phyloP scores from a whole-genome alignment of 2,329 filamentous ascomycete genomes.

The Epicoccum nigrum region DNA sequence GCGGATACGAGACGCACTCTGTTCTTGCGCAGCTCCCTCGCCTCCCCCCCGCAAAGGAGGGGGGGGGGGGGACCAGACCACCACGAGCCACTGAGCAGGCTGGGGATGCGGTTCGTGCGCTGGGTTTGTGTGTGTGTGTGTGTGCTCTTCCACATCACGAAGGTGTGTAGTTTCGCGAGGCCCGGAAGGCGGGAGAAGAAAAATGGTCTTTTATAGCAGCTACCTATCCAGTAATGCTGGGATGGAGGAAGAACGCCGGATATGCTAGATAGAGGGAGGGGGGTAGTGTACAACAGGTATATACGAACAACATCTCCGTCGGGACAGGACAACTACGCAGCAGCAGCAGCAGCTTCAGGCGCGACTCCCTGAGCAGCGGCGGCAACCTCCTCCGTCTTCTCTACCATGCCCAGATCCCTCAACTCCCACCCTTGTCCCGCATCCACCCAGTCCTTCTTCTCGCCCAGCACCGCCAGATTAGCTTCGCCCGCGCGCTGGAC shows the following conservation, averaged over 20 bases:
- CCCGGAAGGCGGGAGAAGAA: too few relatives aligned
- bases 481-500: slow-evolving; percentile 70
- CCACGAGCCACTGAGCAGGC: slow-evolving; percentile 1
- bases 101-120: slow-evolving; percentile 10
- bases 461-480: slow-evolving; percentile 76
- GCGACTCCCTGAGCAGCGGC: too few relatives aligned
- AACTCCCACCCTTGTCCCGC: slow-evolving; percentile 72
- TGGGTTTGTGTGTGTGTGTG: too few relatives aligned
- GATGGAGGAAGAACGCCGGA: too few relatives aligned
- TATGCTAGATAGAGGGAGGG: neutral
- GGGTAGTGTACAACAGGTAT: slow-evolving; percentile 5
- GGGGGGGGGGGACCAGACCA: neutral
- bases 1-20: neutral
- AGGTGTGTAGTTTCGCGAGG: too few relatives aligned
- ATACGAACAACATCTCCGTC: neutral
- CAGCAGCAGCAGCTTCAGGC: neutral
- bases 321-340: neutral
- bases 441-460: slow-evolving; percentile 76
- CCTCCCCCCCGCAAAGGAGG: neutral
- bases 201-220: too few relatives aligned
- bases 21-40: slow-evolving; percentile 15
- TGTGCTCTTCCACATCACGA: too few relatives aligned
- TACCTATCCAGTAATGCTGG: too few relatives aligned
- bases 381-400: slow-evolving; percentile 33
- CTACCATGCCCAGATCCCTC: slow-evolving; percentile 71